Evolutionary conservation across 1,139 yeast species (phyloP).

Genomic region (Pichia sp.): DNA sequence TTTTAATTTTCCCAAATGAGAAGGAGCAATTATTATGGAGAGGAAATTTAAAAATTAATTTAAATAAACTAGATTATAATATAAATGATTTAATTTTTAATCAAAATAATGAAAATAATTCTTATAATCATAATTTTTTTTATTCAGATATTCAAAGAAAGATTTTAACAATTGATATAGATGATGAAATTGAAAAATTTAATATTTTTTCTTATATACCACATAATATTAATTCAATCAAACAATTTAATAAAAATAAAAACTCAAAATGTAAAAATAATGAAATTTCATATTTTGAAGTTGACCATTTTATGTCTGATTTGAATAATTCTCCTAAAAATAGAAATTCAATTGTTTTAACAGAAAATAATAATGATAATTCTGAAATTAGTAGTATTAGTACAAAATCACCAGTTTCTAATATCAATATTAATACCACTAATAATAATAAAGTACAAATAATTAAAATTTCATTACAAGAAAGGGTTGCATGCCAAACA

Average conservation of each 20-base stretch:
- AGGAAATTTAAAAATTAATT: conserved; percentile 20
- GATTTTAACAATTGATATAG: conserved; percentile 11
- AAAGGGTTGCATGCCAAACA: conserved; percentile 15
- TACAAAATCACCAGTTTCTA: conserved; percentile 1
- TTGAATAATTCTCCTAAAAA: neutral
- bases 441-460: neutral
- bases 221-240: conserved; percentile 2
- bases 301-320: conserved; percentile 12
- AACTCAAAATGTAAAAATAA: neutral
- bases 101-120: neutral
- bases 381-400: conserved; percentile 1
- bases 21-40: conserved; percentile 40
- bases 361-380: neutral
- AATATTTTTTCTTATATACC: conserved; percentile 11
- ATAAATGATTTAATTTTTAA: neutral
- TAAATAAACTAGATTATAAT: conserved; percentile 3
- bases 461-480: conserved; percentile 14
- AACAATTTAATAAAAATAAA: neutral
- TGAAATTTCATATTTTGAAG: conserved; percentile 9
- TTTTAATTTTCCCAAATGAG: conserved; percentile 33
- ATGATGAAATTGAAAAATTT: conserved; percentile 13
- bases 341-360: conserved; percentile 1
- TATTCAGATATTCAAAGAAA: conserved; percentile 19
- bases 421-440: neutral
- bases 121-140: conserved; percentile 11